Evolutionary conservation across 2,329 filamentous ascomycete genomes (phyloP).

Genomic region (Colletotrichum echinochloae): DNA sequence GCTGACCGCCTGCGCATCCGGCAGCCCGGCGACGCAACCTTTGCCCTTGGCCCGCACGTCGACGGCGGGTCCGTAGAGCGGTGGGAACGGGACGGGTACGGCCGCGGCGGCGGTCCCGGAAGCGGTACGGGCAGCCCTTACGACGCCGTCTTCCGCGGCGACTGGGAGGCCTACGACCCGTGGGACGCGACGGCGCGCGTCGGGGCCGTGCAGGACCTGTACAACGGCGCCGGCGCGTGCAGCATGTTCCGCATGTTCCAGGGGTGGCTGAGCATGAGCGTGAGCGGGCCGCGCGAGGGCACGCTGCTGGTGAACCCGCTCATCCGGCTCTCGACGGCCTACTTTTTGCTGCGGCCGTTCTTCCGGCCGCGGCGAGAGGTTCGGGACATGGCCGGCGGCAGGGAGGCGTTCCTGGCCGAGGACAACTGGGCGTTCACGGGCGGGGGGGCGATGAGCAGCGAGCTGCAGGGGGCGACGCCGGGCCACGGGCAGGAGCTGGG

Average conservation of each 20-base stretch:
- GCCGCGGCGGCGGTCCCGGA: constrained; percentile 47
- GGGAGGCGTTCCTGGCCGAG: constrained; percentile 58
- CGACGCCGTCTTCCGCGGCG: constrained; percentile 76
- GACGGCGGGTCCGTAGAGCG: constrained; percentile 81
- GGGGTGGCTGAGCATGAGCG: constrained; percentile 86
- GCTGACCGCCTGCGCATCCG: constrained; percentile 80
- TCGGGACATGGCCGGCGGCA: constrained; percentile 46
- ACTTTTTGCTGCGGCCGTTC: constrained; percentile 86
- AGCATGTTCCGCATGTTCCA: constrained; percentile 90
- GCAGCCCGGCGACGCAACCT: constrained; percentile 76
- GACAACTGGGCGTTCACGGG: constrained; percentile 71
- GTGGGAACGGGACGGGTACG: constrained; percentile 79
- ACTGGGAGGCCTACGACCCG: constrained; percentile 85
- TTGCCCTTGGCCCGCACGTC: constrained; percentile 79
- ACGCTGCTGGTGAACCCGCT: constrained; percentile 87
- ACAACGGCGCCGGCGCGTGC: constrained; percentile 84
- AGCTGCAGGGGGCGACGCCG: constrained; percentile 76
- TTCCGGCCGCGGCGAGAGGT: constrained; percentile 64
- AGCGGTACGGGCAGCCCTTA: constrained; percentile 77
- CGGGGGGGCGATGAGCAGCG: constrained; percentile 60
- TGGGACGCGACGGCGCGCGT: constrained; percentile 82
- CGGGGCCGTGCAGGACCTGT: constrained; percentile 77
- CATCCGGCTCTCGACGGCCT: constrained; percentile 79
- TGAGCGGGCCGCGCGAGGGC: constrained; percentile 79
- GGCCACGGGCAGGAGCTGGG: constrained; percentile 78